These are phyloP conservation scores for Aspergillus mulundensis DNA, from an alignment of 495 filamentous ascomycete species.

Conservation along the genomic window DNA sequence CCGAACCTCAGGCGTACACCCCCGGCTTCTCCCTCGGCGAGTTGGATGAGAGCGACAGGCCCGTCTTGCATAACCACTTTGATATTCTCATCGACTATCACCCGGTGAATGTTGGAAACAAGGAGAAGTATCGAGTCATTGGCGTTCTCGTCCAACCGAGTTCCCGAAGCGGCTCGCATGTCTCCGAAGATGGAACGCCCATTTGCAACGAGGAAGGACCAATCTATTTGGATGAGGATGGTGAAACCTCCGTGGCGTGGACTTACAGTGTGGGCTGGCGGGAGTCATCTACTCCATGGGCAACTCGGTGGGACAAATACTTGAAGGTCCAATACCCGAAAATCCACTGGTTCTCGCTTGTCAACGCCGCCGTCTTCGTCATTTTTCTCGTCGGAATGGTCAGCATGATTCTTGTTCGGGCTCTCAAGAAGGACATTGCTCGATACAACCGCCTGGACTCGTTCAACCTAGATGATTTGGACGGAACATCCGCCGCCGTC, in stretches of 20 bases:
- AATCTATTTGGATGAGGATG: conserved; percentile 60
- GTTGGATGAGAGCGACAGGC: conserved; percentile 49
- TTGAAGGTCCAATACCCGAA: conserved; percentile 91
- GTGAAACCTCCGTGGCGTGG: conserved; percentile 69
- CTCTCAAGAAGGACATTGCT: conserved; percentile 88
- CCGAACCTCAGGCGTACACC: conserved; percentile 71
- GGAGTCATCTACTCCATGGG: conserved; percentile 77
- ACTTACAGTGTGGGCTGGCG: conserved; percentile 90
- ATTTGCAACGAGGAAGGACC: conserved; percentile 55
- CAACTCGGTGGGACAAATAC: conserved; percentile 97
- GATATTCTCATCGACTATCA: conserved; percentile 95
- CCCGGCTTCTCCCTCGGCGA: conserved; percentile 84
- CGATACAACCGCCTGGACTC: conserved; percentile 91
- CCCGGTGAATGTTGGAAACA: conserved; percentile 51
- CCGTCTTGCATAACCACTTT: conserved; percentile 85
- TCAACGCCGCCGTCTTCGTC: conserved; percentile 92
- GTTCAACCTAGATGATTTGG: conserved; percentile 79
- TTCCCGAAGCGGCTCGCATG: conserved; percentile 59
- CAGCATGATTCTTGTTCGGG: conserved; percentile 77
- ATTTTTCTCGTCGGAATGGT: conserved; percentile 89
- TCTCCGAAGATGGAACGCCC: conserved; percentile 50
- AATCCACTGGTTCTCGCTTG: conserved; percentile 97
- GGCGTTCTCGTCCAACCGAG: conserved; percentile 81
- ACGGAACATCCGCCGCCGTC: conserved; percentile 62
- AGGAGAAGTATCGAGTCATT: conserved; percentile 76